A percentile compares a stretch with the other conserved stretches of the same genome.
These are phyloP conservation scores for Prunus armeniaca DNA, from an alignment of 306 rosid genomes.

Conservation along the genomic window DNA sequence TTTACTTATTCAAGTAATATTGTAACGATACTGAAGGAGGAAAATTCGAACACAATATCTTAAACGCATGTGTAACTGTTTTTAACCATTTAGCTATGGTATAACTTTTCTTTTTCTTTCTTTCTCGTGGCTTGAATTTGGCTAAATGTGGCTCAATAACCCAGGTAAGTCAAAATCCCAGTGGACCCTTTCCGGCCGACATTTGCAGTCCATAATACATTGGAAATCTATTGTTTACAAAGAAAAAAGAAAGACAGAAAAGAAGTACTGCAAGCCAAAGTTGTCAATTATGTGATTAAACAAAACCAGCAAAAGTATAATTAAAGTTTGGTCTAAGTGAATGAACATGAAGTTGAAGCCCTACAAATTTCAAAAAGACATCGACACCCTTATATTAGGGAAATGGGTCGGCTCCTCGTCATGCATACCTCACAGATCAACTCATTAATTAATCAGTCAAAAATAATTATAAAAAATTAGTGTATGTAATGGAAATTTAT, in stretches of 20 bases:
- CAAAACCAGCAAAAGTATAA: constrained; percentile 28
- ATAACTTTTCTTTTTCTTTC: not conserved
- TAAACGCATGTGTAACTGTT: accelerated
- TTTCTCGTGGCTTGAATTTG: constrained; percentile 8
- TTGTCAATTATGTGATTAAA: constrained; percentile 26
- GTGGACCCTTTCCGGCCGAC: constrained; percentile 58
- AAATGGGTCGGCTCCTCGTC: constrained; percentile 62
- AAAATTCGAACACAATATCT: too few species aligned
- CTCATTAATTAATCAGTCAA: not conserved
- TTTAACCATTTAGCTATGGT: too few species aligned
- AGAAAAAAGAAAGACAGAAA: constrained; percentile 27
- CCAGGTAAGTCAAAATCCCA: constrained; percentile 47
- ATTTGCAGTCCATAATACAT: constrained; percentile 36
- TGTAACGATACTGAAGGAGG: accelerated
- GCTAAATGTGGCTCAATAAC: constrained; percentile 23
- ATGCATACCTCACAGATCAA: constrained; percentile 37
- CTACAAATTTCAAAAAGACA: constrained; percentile 49
- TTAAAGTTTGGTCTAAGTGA: constrained; percentile 51
- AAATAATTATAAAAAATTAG: not conserved
- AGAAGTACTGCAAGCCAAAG: constrained; percentile 35
- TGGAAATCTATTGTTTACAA: constrained; percentile 28
- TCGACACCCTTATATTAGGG: constrained; percentile 49
- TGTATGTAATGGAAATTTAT: constrained; percentile 11
- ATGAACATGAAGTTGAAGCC: constrained; percentile 60
- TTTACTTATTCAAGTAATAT: too few species aligned